Evolutionary conservation across 306 rosid genomes (phyloP).

Genomic region (Sophora flavescens): DNA sequence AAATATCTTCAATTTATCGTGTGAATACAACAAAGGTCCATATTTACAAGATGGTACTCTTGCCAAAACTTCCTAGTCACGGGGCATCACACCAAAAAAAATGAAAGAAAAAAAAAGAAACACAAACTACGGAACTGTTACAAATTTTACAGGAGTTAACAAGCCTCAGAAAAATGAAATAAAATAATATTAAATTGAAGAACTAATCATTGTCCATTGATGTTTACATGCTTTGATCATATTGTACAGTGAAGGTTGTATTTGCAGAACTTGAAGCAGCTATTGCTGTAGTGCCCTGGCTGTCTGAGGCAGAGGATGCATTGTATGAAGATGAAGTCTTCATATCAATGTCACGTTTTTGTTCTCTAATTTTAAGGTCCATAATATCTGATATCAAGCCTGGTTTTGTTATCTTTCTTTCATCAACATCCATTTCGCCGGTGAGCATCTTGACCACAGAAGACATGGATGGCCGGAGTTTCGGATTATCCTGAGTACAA

Average conservation of each 20-base stretch:
- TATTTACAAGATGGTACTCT: conserved; percentile 38
- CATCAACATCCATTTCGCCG: conserved; percentile 56
- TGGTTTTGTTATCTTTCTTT: conserved; percentile 71
- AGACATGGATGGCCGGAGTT: conserved; percentile 86
- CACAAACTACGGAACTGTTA: conserved; percentile 1
- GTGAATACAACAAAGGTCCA: conserved; percentile 17
- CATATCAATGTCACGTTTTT: conserved; percentile 33
- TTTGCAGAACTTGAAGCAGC: conserved; percentile 56
- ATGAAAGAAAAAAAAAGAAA: background rate
- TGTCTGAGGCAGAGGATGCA: conserved; percentile 60
- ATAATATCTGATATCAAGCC: conserved; percentile 84
- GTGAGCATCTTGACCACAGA: conserved; percentile 84
- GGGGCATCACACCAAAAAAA: background rate
- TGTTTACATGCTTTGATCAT: conserved; percentile 52
- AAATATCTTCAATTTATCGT: background rate
- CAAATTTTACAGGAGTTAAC: conserved; percentile 51
- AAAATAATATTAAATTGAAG: conserved; percentile 38
- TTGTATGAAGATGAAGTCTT: conserved; percentile 46
- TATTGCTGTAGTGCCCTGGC: conserved; percentile 51
- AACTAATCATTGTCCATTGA: background rate
- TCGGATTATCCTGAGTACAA: conserved; percentile 85
- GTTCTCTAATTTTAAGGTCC: conserved; percentile 73
- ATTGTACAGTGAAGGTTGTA: conserved; percentile 50
- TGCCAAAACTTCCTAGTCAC: conserved; percentile 32
- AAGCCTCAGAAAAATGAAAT: conserved; percentile 44